phyloP scores from a whole-genome alignment of 176 grass and related monocot species.

The Elymus sibiricus region DNA sequence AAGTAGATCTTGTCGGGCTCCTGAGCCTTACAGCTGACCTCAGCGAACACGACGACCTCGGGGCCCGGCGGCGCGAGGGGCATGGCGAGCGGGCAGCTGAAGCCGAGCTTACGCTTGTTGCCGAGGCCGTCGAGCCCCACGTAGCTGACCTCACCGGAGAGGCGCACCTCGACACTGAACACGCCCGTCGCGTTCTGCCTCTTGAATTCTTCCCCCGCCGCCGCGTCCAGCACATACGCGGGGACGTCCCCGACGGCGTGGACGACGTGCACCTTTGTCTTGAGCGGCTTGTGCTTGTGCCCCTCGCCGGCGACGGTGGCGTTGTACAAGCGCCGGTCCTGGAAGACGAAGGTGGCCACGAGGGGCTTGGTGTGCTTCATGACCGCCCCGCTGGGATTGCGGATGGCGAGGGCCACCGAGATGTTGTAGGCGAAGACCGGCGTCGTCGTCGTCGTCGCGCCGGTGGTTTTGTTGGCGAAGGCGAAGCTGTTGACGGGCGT shows the following conservation, averaged over 20 bases:
- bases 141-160: neutral
- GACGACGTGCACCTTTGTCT: neutral
- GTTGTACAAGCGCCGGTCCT: constrained; percentile 1
- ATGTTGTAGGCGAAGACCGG: constrained; percentile 15
- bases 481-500: constrained; percentile 19
- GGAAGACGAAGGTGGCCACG: constrained; percentile 13
- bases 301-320: neutral
- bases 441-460: neutral
- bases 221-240: neutral
- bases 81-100: neutral
- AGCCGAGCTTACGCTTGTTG: neutral
- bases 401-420: constrained; percentile 2
- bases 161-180: constrained; percentile 15
- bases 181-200: constrained; percentile 16
- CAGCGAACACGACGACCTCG: constrained; percentile 2
- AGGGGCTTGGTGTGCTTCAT: constrained; percentile 4
- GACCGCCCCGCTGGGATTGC: neutral
- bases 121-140: neutral
- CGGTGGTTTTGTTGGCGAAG: neutral
- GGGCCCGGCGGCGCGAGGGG: constrained; percentile 2
- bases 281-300: neutral
- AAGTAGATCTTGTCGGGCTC: neutral
- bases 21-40: neutral
- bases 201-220: neutral
- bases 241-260: neutral